phyloP scores from a whole-genome alignment of 2,329 filamentous ascomycete genomes.

The Aspergillus flavus region DNA sequence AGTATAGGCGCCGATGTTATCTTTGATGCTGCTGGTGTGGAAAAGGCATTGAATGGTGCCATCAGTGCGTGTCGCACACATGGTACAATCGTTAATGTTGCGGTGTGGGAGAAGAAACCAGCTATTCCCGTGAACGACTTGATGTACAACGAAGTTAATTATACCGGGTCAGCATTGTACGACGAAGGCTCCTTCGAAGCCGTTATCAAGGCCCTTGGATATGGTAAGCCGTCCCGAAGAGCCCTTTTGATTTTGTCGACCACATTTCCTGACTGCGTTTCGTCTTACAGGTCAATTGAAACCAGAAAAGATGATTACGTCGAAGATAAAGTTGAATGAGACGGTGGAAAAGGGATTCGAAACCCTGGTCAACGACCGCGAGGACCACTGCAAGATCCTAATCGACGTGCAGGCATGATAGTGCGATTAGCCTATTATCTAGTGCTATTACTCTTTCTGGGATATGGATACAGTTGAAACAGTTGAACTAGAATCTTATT shows the following conservation, averaged over 20 bases:
- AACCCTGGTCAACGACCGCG: slow-evolving; percentile 60
- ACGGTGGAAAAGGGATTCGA: slow-evolving; percentile 61
- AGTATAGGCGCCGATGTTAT: slow-evolving; percentile 57
- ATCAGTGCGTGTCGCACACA: slow-evolving; percentile 54
- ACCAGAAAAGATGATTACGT: slow-evolving; percentile 63
- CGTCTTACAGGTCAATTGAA: slow-evolving; percentile 49
- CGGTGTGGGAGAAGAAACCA: slow-evolving; percentile 63
- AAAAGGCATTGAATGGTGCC: slow-evolving; percentile 50
- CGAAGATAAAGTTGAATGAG: slow-evolving; percentile 57
- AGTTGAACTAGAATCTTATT: not conserved
- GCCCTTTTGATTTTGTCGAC: not conserved
- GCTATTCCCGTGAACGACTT: slow-evolving; percentile 58
- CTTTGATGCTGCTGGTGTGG: slow-evolving; percentile 65
- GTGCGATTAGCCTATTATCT: not conserved
- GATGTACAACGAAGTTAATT: slow-evolving; percentile 56
- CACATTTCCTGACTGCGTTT: not conserved
- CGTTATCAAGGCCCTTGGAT: slow-evolving; percentile 57
- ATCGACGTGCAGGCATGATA: slow-evolving; percentile 21
- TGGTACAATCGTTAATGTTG: slow-evolving; percentile 65
- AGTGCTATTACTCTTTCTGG: not conserved
- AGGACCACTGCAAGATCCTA: slow-evolving; percentile 65
- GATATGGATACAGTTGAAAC: not conserved
- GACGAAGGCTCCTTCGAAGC: slow-evolving; percentile 58
- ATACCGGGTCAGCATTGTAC: slow-evolving; percentile 53
- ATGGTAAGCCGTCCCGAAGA: slow-evolving; percentile 15